phyloP scores from a whole-genome alignment of 495 filamentous ascomycete genomes.

The Neurospora tetraspora region DNA sequence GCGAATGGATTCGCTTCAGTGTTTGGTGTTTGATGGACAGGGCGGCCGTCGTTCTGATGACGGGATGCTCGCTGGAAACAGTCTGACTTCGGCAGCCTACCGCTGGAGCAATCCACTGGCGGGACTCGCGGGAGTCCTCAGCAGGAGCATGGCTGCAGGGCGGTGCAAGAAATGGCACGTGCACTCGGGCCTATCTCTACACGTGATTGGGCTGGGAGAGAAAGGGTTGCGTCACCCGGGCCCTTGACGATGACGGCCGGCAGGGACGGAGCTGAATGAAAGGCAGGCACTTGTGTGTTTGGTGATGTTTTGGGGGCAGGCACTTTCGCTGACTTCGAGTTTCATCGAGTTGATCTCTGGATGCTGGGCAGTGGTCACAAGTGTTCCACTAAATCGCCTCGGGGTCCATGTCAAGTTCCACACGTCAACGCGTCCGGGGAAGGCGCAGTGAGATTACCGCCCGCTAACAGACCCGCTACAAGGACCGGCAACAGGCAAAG shows the following conservation, averaged over 20 bases:
- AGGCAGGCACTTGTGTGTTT: background rate
- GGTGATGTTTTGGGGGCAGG: background rate
- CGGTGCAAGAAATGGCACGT: background rate
- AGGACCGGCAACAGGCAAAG: background rate
- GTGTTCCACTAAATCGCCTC: background rate
- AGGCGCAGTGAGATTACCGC: background rate
- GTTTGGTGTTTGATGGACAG: background rate
- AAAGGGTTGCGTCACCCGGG: background rate
- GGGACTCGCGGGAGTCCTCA: background rate
- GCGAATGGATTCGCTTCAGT: background rate
- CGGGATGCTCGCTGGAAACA: background rate
- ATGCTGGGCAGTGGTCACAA: background rate
- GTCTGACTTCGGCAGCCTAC: background rate
- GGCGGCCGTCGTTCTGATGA: background rate
- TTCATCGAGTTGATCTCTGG: background rate
- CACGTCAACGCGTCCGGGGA: background rate
- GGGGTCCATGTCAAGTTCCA: background rate
- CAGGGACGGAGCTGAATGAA: background rate
- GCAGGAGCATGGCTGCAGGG: background rate
- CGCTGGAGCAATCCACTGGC: background rate
- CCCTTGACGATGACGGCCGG: background rate
- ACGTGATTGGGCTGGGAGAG: background rate
- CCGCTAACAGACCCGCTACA: background rate
- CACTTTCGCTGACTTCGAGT: background rate
- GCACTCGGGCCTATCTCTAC: background rate